These are phyloP conservation scores for Oryza australiensis DNA, from an alignment of 176 grass and related monocot genomes.

Conservation along the genomic window DNA sequence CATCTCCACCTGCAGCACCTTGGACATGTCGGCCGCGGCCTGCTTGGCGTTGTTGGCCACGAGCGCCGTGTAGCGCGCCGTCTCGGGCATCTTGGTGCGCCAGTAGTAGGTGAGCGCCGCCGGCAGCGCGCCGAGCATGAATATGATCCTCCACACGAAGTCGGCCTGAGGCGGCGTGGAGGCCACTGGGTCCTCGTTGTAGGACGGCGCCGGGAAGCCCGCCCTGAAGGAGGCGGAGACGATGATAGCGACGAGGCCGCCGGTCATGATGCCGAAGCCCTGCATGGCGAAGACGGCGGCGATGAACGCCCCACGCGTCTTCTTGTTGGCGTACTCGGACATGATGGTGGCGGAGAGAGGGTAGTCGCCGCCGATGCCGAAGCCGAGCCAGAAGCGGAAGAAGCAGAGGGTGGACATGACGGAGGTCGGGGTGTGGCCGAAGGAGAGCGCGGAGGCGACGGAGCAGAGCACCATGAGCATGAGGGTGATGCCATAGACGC, in stretches of 20 bases:
- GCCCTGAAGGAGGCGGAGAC: constrained; percentile 51
- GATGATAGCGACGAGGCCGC: constrained; percentile 60
- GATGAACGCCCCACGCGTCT: constrained; percentile 71
- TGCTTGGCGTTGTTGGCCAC: constrained; percentile 69
- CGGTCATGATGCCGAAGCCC: constrained; percentile 76
- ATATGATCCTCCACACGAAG: constrained; percentile 63
- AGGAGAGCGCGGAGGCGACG: constrained; percentile 66
- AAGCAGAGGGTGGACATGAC: constrained; percentile 82
- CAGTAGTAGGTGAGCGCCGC: constrained; percentile 73
- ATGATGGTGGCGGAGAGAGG: constrained; percentile 87
- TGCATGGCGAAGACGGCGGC: constrained; percentile 86
- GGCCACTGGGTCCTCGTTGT: constrained; percentile 39
- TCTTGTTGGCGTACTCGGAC: constrained; percentile 96
- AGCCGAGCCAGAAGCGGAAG: constrained; percentile 96
- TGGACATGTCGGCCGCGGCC: constrained; percentile 19
- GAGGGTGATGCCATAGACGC: constrained; percentile 85
- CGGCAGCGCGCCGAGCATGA: constrained; percentile 68
- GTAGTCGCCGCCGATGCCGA: constrained; percentile 93
- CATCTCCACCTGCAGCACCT: constrained; percentile 66
- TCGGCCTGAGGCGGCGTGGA: constrained; percentile 58
- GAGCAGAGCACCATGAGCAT: constrained; percentile 84
- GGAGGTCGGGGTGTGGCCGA: constrained; percentile 43
- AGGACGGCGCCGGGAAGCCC: constrained; percentile 45
- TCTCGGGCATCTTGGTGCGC: constrained; percentile 88
- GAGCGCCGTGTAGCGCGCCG: constrained; percentile 69